Evolutionary conservation across 192 early-diverging fungal genomes (phyloP).

Genomic region (Backusella tuberculispora): DNA sequence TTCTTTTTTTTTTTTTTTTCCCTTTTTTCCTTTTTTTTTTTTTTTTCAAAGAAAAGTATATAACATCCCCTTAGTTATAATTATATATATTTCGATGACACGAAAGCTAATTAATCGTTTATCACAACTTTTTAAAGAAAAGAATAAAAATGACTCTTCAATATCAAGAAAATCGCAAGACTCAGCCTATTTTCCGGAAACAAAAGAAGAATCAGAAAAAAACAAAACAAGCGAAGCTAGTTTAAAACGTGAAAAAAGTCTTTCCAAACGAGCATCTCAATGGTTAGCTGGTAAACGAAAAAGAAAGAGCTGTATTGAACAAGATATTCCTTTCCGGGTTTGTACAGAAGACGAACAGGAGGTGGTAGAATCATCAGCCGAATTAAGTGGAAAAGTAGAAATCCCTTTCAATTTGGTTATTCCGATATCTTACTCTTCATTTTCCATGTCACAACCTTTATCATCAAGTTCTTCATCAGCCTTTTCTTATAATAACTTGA

Average conservation of each 20-base stretch:
- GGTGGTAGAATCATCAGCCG: not conserved
- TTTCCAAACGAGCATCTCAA: not conserved
- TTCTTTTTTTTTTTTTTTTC: not conserved
- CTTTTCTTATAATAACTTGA: not conserved
- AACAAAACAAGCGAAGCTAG: not conserved
- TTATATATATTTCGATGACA: not conserved
- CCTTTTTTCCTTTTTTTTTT: not conserved
- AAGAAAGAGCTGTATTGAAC: not conserved
- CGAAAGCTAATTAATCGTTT: conserved; percentile 9
- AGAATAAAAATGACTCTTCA: not conserved
- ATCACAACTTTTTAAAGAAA: conserved; percentile 14
- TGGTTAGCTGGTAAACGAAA: not conserved
- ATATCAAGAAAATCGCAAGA: not conserved
- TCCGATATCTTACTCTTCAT: conserved; percentile 1
- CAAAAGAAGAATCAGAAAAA: not conserved
- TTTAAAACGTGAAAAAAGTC: not conserved
- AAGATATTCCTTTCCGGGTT: not conserved
- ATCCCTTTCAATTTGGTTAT: not conserved
- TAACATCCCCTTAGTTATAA: not conserved
- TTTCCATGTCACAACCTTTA: not conserved
- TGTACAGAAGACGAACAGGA: not conserved
- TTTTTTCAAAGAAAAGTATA: not conserved
- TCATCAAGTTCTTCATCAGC: not conserved
- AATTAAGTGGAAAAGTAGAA: not conserved
- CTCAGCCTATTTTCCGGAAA: not conserved